These are phyloP conservation scores for Linanthus parryae DNA, from an alignment of 148 eudicot genomes.

Conservation along the genomic window DNA sequence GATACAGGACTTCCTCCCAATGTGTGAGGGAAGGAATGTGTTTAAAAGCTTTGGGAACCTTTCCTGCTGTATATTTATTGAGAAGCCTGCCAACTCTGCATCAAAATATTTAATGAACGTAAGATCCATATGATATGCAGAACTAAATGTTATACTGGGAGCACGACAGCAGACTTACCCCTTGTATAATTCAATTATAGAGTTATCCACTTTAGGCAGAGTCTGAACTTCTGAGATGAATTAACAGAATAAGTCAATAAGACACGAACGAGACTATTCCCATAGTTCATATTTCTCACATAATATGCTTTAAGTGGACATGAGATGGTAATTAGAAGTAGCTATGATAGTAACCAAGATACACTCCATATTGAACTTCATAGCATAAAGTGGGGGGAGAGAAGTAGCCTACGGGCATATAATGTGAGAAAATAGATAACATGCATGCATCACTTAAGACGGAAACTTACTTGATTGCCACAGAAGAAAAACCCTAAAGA, in stretches of 20 bases:
- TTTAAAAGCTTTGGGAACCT: constrained; percentile 76
- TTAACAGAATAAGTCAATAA: not conserved
- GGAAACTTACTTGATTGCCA: too few relatives aligned
- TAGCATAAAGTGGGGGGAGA: too few relatives aligned
- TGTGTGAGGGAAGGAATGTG: constrained; percentile 52
- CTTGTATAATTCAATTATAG: constrained; percentile 64
- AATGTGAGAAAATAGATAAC: too few relatives aligned
- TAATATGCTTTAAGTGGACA: too few relatives aligned
- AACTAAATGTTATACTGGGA: not conserved
- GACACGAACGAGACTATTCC: not conserved
- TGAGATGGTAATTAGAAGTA: not conserved
- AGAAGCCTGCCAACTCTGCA: constrained; percentile 81
- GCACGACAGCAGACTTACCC: constrained; percentile 24
- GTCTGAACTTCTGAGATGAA: constrained; percentile 37
- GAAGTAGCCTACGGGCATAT: too few relatives aligned
- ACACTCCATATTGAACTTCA: too few relatives aligned
- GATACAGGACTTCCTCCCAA: constrained; percentile 82
- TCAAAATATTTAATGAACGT: not conserved
- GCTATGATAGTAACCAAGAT: not conserved
- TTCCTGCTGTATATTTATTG: constrained; percentile 66
- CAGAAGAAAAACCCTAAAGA: too few relatives aligned
- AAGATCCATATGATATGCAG: not conserved
- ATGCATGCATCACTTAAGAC: too few relatives aligned
- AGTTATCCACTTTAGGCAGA: constrained; percentile 51
- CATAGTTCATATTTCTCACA: not conserved